phyloP scores from a whole-genome alignment of 495 filamentous ascomycete genomes.

The Penicillium herquei region DNA sequence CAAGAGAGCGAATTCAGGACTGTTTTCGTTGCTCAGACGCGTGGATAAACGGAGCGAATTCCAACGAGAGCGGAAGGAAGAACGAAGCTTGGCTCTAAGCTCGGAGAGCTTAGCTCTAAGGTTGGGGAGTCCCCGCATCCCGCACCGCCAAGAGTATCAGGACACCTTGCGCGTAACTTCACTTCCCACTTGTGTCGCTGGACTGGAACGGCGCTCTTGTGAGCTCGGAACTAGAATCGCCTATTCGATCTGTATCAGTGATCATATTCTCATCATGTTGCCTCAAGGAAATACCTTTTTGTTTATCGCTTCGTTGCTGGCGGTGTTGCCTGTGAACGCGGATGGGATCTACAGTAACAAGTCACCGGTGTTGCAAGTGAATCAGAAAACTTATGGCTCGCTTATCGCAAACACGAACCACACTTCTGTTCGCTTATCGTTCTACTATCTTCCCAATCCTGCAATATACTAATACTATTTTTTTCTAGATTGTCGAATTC shows the following conservation, averaged over 20 bases:
- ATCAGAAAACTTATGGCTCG: conserved; percentile 78
- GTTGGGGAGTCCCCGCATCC: conserved; percentile 18
- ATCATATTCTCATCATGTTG: conserved; percentile 22
- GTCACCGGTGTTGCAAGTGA: conserved; percentile 83
- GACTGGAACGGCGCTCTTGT: conserved; percentile 3
- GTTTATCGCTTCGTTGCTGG: conserved; percentile 52
- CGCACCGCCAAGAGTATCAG: conserved; percentile 48
- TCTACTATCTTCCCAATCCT: not conserved
- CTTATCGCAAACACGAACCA: conserved; percentile 87
- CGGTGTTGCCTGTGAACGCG: conserved; percentile 62
- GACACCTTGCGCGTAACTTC: conserved; percentile 46
- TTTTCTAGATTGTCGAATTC: conserved; percentile 70
- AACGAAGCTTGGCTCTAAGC: conserved; percentile 11
- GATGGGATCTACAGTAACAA: conserved; percentile 79
- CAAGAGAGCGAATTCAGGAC: conserved; percentile 27
- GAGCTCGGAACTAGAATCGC: not conserved
- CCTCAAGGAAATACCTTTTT: conserved; percentile 15
- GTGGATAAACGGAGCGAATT: too few species aligned
- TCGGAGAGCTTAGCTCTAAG: not conserved
- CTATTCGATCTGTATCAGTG: too few species aligned
- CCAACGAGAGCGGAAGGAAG: too few species aligned
- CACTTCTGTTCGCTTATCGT: conserved; percentile 67
- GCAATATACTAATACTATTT: not conserved
- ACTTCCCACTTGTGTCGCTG: conserved; percentile 10
- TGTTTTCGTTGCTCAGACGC: not conserved